phyloP scores from a whole-genome alignment of 768 basidiomycete species.

The Tremella mesenterica region DNA sequence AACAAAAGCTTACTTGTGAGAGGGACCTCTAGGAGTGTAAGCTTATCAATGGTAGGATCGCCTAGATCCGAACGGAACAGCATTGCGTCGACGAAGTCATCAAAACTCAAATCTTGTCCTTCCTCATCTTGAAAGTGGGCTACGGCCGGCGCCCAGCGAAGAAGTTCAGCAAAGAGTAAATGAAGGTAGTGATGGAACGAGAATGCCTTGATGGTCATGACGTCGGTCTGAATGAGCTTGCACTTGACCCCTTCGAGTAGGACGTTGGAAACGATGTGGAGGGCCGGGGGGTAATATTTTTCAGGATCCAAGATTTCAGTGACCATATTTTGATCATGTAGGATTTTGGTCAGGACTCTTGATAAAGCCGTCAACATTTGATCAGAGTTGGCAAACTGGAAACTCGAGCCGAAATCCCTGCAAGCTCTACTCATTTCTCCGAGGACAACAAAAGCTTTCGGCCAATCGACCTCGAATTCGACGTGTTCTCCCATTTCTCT shows the following conservation, averaged over 20 bases:
- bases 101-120: neutral
- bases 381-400: slow-evolving; percentile 52
- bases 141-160: neutral
- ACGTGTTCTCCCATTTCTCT: slow-evolving; percentile 73
- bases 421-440: slow-evolving; percentile 79
- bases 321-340: slow-evolving; percentile 24
- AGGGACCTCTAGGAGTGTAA: slow-evolving; percentile 79
- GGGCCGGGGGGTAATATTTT: slow-evolving; percentile 10
- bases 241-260: slow-evolving; percentile 12
- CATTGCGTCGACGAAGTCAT: slow-evolving; percentile 55
- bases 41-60: slow-evolving; percentile 38
- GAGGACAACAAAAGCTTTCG: slow-evolving; percentile 90
- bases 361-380: slow-evolving; percentile 48
- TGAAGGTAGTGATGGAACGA: slow-evolving; percentile 36
- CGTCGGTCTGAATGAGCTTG: slow-evolving; percentile 15
- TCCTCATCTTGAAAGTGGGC: neutral
- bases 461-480: slow-evolving; percentile 95
- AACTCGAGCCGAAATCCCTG: slow-evolving; percentile 81
- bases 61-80: slow-evolving; percentile 32
- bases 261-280: slow-evolving; percentile 16
- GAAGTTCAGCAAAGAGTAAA: slow-evolving; percentile 23
- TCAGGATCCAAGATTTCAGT: slow-evolving; percentile 24
- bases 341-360: slow-evolving; percentile 17
- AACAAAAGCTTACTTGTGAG: slow-evolving; percentile 60
- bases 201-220: slow-evolving; percentile 19